A percentile compares a stretch with the other conserved stretches of the same genome.
Evolutionary conservation across 331 rosid species (phyloP).

Genomic region (Dryas integrifolia): DNA sequence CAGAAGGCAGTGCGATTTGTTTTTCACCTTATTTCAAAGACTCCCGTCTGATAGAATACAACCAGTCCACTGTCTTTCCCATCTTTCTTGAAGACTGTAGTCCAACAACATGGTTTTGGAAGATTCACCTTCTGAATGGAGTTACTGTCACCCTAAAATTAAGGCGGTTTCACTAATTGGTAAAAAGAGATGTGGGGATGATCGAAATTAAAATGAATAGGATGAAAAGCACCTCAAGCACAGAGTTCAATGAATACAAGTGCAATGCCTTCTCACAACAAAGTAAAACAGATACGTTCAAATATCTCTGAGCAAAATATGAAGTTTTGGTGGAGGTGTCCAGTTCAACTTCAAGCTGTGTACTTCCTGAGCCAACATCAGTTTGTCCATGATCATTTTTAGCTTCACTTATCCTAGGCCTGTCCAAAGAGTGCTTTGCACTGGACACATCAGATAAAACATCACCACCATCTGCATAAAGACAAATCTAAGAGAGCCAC

Average conservation of each 20-base stretch:
- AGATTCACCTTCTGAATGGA: slow-evolving; percentile 55
- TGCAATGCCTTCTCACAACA: slow-evolving; percentile 66
- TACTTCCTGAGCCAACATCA: slow-evolving; percentile 37
- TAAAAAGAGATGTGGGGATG: slow-evolving; percentile 16
- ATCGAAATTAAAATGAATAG: slow-evolving; percentile 19
- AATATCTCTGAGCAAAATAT: slow-evolving; percentile 33
- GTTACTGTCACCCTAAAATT: slow-evolving; percentile 52
- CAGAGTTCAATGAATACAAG: slow-evolving; percentile 48
- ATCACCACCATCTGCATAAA: slow-evolving; percentile 51
- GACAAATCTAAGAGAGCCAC: slow-evolving; percentile 27
- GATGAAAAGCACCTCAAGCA: slow-evolving; percentile 57
- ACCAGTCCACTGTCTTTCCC: slow-evolving; percentile 53
- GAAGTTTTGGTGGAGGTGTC: slow-evolving; percentile 35
- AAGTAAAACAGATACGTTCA: slow-evolving; percentile 47
- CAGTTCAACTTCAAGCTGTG: slow-evolving; percentile 41
- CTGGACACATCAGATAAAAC: slow-evolving; percentile 36
- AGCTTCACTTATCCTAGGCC: slow-evolving; percentile 37
- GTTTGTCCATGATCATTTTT: slow-evolving; percentile 31
- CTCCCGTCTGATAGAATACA: slow-evolving; percentile 68
- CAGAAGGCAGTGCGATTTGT: slow-evolving; percentile 20
- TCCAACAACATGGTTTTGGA: slow-evolving; percentile 68
- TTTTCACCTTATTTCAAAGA: slow-evolving; percentile 76
- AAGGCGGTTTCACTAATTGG: slow-evolving; percentile 29
- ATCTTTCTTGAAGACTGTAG: slow-evolving; percentile 56
- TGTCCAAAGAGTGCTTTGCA: slow-evolving; percentile 34